These are phyloP conservation scores for Excoecaria cochinchinensis DNA, from an alignment of 345 rosid genomes.

Conservation along the genomic window DNA sequence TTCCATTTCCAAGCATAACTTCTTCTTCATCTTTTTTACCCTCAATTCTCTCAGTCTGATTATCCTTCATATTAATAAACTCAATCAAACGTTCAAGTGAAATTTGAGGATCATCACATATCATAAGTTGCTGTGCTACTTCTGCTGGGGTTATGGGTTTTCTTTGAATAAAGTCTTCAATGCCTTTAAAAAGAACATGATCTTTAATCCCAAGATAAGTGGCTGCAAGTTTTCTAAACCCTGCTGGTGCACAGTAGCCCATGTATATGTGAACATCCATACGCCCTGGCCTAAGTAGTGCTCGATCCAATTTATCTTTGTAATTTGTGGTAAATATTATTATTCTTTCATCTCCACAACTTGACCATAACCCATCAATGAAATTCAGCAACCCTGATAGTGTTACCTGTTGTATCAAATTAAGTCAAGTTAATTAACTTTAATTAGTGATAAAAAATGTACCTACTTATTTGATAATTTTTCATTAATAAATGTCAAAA, in stretches of 20 bases:
- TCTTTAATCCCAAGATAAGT: conserved; percentile 25
- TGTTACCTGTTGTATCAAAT: conserved; percentile 6
- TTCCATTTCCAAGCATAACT: not conserved
- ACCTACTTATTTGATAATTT: no score
- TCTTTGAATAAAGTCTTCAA: conserved; percentile 18
- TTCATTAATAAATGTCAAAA: no score
- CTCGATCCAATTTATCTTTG: conserved; percentile 28
- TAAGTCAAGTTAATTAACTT: not conserved
- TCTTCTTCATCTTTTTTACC: not conserved
- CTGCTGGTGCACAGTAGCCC: conserved; percentile 24
- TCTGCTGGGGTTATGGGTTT: conserved; percentile 21
- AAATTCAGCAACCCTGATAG: conserved; percentile 29
- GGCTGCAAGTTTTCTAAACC: conserved; percentile 14
- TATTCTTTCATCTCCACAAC: conserved; percentile 33
- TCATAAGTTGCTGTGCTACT: conserved; percentile 29
- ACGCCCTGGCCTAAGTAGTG: conserved; percentile 28
- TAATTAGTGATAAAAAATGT: no score
- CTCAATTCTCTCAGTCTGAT: not conserved
- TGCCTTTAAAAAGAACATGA: conserved; percentile 13
- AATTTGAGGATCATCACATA: conserved; percentile 1
- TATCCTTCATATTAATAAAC: conserved; percentile 8
- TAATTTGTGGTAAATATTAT: conserved; percentile 28
- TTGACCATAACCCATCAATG: conserved; percentile 35
- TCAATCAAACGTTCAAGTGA: conserved; percentile 23
- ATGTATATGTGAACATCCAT: conserved; percentile 32